Percentiles rank a stretch among this genome's conserved stretches.
Conservation (phyloP, 164 flowering plant species). For the Annona cherimola region DNA sequence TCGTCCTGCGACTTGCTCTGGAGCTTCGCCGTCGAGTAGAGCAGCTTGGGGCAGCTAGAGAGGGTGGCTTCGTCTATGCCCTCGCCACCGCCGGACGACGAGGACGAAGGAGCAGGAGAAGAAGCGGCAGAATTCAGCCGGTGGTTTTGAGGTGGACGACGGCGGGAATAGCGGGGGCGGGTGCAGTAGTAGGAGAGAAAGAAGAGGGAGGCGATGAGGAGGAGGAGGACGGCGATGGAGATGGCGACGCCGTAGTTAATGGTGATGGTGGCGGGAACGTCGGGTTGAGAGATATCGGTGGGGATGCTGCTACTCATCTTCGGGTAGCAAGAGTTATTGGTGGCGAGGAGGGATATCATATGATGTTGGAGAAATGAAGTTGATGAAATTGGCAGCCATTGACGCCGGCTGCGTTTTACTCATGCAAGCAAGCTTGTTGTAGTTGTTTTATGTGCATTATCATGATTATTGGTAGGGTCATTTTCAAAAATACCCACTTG, state of each 20-base stretch:
- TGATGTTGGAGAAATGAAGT: too few relatives aligned
- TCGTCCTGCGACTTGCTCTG: conserved; percentile 7
- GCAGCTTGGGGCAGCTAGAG: conserved; percentile 53
- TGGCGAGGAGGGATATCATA: too few relatives aligned
- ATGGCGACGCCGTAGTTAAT: conserved; percentile 66
- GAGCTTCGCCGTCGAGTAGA: conserved; percentile 47
- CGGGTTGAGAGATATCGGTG: too few relatives aligned
- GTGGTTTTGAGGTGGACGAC: neutral
- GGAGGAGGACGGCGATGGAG: conserved; percentile 57
- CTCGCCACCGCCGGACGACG: conserved; percentile 18
- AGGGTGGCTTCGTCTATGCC: conserved; percentile 77
- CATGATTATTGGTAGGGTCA: too few relatives aligned
- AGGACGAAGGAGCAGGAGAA: neutral
- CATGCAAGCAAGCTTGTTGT: too few relatives aligned
- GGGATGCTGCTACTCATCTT: too few relatives aligned
- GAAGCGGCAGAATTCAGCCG: too few relatives aligned
- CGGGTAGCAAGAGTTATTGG: too few relatives aligned
- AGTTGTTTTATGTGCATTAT: too few relatives aligned
- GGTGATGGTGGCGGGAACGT: conserved; percentile 39
- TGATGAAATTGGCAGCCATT: too few relatives aligned
- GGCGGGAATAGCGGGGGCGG: conserved; percentile 10
- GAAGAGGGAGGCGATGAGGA: conserved; percentile 72
- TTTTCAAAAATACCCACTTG: too few relatives aligned
- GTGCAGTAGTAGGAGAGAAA: conserved; percentile 72
- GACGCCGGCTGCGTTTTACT: too few relatives aligned